phyloP scores from a whole-genome alignment of 495 filamentous ascomycete genomes.

The Immersiella caudata region DNA sequence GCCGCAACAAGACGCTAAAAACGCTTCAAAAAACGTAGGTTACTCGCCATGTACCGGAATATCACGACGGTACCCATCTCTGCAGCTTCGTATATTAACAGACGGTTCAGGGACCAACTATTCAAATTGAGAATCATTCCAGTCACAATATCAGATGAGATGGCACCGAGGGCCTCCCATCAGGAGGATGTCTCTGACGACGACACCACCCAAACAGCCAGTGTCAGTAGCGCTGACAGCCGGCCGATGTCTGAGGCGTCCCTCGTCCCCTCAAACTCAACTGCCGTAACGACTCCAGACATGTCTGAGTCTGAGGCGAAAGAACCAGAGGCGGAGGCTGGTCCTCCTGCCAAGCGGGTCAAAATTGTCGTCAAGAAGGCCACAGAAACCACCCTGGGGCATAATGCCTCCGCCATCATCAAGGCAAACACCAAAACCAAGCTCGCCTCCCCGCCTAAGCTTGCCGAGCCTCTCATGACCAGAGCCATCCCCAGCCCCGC shows the following conservation, averaged over 20 bases:
- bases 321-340: neutral
- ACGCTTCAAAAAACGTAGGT: constrained; percentile 3
- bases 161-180: neutral
- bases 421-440: neutral
- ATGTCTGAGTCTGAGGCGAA: neutral
- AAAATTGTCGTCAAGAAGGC: neutral
- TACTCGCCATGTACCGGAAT: neutral
- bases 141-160: neutral
- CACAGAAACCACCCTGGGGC: neutral
- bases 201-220: neutral
- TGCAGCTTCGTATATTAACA: neutral
- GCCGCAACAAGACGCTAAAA: neutral
- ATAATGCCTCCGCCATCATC: neutral
- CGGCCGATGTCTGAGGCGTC: neutral
- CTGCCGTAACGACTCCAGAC: constrained; percentile 14
- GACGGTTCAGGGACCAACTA: neutral
- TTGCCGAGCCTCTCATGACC: neutral
- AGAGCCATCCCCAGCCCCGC: too few species aligned
- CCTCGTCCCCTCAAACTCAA: neutral
- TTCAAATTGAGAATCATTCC: neutral
- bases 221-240: constrained; percentile 7
- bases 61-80: neutral
- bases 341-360: neutral
- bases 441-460: neutral
- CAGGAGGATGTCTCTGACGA: neutral